These are phyloP conservation scores for Acaromyces ingoldii DNA, from an alignment of 1,284 basidiomycete species.

Conservation along the genomic window DNA sequence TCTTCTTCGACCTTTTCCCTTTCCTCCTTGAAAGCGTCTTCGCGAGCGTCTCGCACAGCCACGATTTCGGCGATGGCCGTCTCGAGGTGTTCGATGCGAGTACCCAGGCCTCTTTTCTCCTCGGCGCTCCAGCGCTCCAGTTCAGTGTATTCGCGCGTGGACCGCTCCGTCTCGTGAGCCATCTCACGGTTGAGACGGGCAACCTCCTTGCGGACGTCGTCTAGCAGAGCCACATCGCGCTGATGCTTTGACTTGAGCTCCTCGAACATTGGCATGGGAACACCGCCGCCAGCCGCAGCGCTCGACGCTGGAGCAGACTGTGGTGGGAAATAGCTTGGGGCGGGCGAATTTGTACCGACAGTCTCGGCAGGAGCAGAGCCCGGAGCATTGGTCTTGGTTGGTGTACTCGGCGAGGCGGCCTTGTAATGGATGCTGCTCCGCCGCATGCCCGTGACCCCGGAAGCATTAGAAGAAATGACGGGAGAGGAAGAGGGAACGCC, in stretches of 20 bases:
- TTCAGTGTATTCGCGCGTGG: conserved; percentile 26
- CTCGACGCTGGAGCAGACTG: neutral
- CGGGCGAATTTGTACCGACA: neutral
- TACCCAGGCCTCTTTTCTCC: conserved; percentile 26
- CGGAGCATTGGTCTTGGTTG: conserved; percentile 8
- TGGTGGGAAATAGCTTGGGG: neutral
- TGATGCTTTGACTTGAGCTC: conserved; percentile 35
- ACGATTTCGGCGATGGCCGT: conserved; percentile 1
- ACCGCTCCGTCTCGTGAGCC: conserved; percentile 23
- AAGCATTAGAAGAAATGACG: neutral
- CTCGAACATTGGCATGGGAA: conserved; percentile 29
- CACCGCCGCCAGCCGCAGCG: conserved; percentile 14
- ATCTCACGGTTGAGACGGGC: conserved; percentile 30
- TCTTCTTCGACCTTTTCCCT: conserved; percentile 14
- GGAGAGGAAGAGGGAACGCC: conserved; percentile 12
- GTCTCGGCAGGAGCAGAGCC: neutral
- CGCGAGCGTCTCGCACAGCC: neutral
- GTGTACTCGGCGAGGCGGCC: conserved; percentile 3
- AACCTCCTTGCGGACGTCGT: conserved; percentile 28
- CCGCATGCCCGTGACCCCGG: conserved; percentile 11
- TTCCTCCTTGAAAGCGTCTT: conserved; percentile 1
- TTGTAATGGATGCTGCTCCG: conserved; percentile 34
- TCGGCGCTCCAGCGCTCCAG: conserved; percentile 34
- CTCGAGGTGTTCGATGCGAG: conserved; percentile 27
- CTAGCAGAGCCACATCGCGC: conserved; percentile 27